These are phyloP conservation scores for Pisolithus microcarpus DNA, from an alignment of 768 basidiomycete species.

Conservation along the genomic window DNA sequence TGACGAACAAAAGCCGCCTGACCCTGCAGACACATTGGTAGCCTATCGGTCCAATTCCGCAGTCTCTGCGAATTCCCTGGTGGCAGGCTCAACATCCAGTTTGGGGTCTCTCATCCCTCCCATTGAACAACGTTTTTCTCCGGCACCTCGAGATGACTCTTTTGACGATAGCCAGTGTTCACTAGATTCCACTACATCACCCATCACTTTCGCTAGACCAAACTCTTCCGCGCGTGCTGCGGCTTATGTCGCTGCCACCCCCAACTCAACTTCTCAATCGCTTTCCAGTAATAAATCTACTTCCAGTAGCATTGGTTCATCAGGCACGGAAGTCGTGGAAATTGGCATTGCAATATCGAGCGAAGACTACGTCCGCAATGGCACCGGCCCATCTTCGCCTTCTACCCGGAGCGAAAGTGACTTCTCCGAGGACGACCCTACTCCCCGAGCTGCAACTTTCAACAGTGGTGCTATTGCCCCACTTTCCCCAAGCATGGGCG, in stretches of 20 bases:
- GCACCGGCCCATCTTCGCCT: slow-evolving; percentile 4
- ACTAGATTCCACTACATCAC: slow-evolving; percentile 4
- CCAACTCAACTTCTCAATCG: slow-evolving; percentile 1
- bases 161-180: slow-evolving; percentile 3
- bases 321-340: slow-evolving; percentile 1
- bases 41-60: background rate
- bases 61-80: slow-evolving; percentile 12
- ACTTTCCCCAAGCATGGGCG: background rate
- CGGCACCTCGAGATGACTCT: slow-evolving; percentile 7
- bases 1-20: background rate
- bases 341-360: background rate
- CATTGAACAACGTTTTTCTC: slow-evolving; percentile 19
- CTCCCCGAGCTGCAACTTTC: slow-evolving; percentile 19
- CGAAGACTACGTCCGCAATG: slow-evolving; percentile 2
- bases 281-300: slow-evolving; percentile 7
- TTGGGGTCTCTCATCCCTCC: slow-evolving; percentile 23
- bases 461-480: background rate
- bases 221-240: background rate
- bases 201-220: slow-evolving; percentile 1
- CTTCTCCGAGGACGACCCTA: slow-evolving; percentile 17
- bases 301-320: background rate
- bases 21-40: background rate
- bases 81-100: slow-evolving; percentile 22
- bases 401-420: slow-evolving; percentile 3
- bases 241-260: background rate